These are phyloP conservation scores for Calonectria naviculata DNA, from an alignment of 2,329 filamentous ascomycete species.

Conservation along the genomic window DNA sequence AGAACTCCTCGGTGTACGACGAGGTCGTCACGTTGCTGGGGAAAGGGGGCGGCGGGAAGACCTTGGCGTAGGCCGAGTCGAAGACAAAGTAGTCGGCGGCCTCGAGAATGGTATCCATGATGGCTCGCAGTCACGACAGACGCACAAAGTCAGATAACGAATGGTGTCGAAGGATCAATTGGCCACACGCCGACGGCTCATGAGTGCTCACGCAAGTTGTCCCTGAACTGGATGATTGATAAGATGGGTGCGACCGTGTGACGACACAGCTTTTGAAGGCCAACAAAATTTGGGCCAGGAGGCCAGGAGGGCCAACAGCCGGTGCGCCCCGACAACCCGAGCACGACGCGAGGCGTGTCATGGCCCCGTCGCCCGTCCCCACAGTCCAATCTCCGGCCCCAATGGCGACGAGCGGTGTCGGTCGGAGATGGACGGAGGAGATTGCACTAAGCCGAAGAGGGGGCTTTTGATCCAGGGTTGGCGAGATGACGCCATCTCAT, in stretches of 20 bases:
- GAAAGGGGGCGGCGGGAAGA: slow-evolving; percentile 42
- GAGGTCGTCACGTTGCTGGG: slow-evolving; percentile 23
- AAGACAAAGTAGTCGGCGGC: slow-evolving; percentile 53
- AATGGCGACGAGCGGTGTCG: neutral
- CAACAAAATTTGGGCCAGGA: neutral
- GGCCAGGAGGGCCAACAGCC: neutral
- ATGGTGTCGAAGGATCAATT: neutral
- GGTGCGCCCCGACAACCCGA: slow-evolving; percentile 5
- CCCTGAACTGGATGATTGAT: slow-evolving; percentile 1
- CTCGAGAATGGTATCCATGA: slow-evolving; percentile 54
- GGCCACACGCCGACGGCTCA: neutral
- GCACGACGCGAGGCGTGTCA: slow-evolving; percentile 3
- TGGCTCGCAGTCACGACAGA: neutral
- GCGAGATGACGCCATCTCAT: neutral
- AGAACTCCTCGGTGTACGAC: slow-evolving; percentile 24
- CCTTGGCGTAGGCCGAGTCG: slow-evolving; percentile 53
- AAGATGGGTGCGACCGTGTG: slow-evolving; percentile 3
- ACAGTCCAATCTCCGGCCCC: slow-evolving; percentile 6
- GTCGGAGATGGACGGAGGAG: neutral
- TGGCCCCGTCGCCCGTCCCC: neutral
- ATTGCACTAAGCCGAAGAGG: neutral
- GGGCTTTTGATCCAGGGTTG: neutral
- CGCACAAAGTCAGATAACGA: neutral
- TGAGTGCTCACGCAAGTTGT: neutral
- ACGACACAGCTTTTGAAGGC: slow-evolving; percentile 4